Conservation (phyloP, 2,329 filamentous ascomycete species). For the Fusarium albosuccineum region DNA sequence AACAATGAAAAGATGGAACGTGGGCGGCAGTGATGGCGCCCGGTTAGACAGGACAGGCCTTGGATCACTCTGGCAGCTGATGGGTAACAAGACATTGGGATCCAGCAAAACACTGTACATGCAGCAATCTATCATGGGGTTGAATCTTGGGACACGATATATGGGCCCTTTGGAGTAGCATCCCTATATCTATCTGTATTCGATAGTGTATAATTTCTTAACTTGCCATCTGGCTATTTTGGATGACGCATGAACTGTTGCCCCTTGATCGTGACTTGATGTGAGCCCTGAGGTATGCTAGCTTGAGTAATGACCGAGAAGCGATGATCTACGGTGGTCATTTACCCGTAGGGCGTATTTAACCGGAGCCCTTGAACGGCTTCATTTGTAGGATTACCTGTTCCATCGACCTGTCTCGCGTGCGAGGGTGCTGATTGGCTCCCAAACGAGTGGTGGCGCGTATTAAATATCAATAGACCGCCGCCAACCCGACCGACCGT, state of each 20-base stretch:
- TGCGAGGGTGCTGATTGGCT: constrained; percentile 23
- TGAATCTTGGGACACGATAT: constrained; percentile 41
- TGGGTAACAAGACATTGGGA: constrained; percentile 28
- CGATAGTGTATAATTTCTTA: constrained; percentile 55
- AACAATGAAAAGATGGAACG: constrained; percentile 24
- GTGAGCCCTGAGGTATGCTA: no score
- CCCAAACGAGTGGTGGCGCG: neutral
- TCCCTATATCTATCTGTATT: constrained; percentile 50
- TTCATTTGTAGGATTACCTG: constrained; percentile 30
- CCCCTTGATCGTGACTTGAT: neutral
- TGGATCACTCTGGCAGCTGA: constrained; percentile 44
- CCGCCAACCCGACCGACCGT: constrained; percentile 1
- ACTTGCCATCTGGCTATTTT: constrained; percentile 24
- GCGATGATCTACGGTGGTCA: neutral
- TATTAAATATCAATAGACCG: neutral
- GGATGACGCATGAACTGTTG: neutral
- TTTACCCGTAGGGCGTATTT: constrained; percentile 12
- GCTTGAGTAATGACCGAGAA: no score
- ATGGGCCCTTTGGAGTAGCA: constrained; percentile 47
- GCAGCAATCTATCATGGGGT: constrained; percentile 39
- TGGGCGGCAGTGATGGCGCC: constrained; percentile 30
- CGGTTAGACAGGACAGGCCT: constrained; percentile 36
- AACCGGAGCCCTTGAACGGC: neutral
- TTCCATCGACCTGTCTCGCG: constrained; percentile 23
- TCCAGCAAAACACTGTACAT: constrained; percentile 44